A percentile compares a stretch with the other conserved stretches of the same genome.
phyloP scores from a whole-genome alignment of 1,284 basidiomycete species.

The Phlebopus sp. region DNA sequence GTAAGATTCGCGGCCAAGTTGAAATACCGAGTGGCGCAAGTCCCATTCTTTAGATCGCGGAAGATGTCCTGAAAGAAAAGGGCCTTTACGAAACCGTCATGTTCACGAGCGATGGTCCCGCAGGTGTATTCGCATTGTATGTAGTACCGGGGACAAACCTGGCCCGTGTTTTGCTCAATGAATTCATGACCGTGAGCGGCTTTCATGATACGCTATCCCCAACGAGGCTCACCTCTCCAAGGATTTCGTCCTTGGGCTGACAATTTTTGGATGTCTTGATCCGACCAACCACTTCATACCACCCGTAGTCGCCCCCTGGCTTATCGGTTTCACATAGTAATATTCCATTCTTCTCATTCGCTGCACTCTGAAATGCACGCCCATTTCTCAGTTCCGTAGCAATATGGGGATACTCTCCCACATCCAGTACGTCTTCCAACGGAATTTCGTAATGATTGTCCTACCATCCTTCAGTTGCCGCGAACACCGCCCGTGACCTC shows the following conservation, averaged over 20 bases:
- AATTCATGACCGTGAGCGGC: constrained; percentile 55
- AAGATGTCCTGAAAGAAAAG: constrained; percentile 40
- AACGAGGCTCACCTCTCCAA: constrained; percentile 23
- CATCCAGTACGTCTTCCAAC: constrained; percentile 38
- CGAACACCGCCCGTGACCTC: constrained; percentile 67
- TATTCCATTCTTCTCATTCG: neutral
- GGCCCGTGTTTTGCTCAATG: constrained; percentile 59
- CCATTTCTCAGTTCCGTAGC: constrained; percentile 40
- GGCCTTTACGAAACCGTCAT: constrained; percentile 41
- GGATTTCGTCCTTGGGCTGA: constrained; percentile 64
- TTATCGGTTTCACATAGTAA: constrained; percentile 55
- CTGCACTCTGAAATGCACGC: constrained; percentile 8
- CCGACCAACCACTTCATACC: constrained; percentile 59
- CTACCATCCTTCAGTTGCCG: constrained; percentile 43
- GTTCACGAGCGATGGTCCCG: constrained; percentile 61
- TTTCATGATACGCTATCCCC: neutral
- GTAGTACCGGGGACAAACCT: constrained; percentile 48
- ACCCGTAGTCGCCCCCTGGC: constrained; percentile 50
- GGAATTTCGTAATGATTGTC: neutral
- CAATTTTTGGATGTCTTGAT: constrained; percentile 58
- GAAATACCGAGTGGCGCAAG: neutral
- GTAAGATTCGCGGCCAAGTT: constrained; percentile 20
- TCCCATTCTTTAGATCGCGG: constrained; percentile 31
- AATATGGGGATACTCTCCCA: constrained; percentile 59
- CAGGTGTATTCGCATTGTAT: constrained; percentile 61